Evolutionary conservation across 139 green algal species (phyloP).

Genomic region (Pleodorina starrii): DNA sequence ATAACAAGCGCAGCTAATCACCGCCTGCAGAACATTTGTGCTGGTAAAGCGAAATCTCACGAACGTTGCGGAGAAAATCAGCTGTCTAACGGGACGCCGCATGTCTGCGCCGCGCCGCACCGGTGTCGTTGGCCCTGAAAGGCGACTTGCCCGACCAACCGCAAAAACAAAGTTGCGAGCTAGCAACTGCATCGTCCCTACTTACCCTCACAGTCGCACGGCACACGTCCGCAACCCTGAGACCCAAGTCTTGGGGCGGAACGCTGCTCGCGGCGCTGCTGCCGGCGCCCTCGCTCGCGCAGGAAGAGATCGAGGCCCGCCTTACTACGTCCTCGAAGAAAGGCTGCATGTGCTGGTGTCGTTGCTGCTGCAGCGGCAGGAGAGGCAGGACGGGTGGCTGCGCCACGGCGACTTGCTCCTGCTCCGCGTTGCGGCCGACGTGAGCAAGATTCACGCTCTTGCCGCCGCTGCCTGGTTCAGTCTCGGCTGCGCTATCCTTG

Average conservation of each 20-base stretch:
- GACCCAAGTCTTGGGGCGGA: neutral
- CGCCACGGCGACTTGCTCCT: neutral
- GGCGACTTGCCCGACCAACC: too few species aligned
- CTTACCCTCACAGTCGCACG: conserved; percentile 20
- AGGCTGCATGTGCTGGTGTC: neutral
- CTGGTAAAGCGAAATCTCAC: too few species aligned
- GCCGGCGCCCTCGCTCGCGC: neutral
- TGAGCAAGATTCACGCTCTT: neutral
- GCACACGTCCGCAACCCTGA: conserved; percentile 3
- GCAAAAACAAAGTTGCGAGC: too few species aligned
- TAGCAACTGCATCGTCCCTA: too few species aligned
- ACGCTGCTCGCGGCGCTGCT: neutral
- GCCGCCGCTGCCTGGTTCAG: neutral
- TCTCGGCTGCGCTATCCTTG: neutral
- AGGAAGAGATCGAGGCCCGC: conserved; percentile 1
- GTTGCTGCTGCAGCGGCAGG: neutral
- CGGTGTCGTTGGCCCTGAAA: too few species aligned
- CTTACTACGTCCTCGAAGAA: neutral
- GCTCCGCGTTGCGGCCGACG: neutral
- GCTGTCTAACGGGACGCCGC: too few species aligned
- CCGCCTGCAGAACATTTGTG: too few species aligned
- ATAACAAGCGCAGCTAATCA: too few species aligned
- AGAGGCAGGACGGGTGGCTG: neutral
- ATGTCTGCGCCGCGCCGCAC: too few species aligned
- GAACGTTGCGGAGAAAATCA: too few species aligned